A percentile compares a stretch with the other conserved stretches of the same genome.
These are phyloP conservation scores for Ceratocystis huliohia DNA, from an alignment of 2,329 filamentous ascomycete species.

Conservation along the genomic window DNA sequence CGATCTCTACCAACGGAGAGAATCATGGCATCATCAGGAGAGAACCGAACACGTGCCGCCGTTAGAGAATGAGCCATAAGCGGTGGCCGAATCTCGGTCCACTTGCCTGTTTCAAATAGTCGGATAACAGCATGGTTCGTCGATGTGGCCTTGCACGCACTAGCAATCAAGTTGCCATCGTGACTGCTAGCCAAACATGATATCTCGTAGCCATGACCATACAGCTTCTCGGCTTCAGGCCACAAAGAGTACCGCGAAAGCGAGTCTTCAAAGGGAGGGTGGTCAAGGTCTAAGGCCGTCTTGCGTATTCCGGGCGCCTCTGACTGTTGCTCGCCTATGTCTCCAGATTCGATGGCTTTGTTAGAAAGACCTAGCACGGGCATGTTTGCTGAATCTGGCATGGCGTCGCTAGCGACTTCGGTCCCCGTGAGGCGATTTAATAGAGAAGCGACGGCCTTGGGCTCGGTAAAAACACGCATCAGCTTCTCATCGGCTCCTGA, in stretches of 20 bases:
- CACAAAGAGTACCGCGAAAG: conserved; percentile 83
- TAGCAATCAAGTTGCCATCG: conserved; percentile 66
- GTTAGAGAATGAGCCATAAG: conserved; percentile 79
- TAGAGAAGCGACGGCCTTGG: conserved; percentile 66
- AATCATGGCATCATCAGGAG: conserved; percentile 56
- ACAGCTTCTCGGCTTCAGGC: conserved; percentile 93
- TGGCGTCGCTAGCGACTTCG: conserved; percentile 29
- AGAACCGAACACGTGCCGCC: conserved; percentile 71
- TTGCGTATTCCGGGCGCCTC: conserved; percentile 31
- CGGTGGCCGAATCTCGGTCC: conserved; percentile 77
- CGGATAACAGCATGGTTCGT: conserved; percentile 90
- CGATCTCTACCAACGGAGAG: conserved; percentile 84
- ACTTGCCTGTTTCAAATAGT: conserved; percentile 72
- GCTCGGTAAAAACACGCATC: conserved; percentile 88
- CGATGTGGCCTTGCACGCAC: conserved; percentile 84
- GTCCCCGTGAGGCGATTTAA: conserved; percentile 52
- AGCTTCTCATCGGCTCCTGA: conserved; percentile 96
- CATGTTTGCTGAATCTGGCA: conserved; percentile 86
- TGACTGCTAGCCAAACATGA: conserved; percentile 70
- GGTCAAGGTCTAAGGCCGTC: conserved; percentile 50
- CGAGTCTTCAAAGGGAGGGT: conserved; percentile 80
- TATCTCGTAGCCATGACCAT: conserved; percentile 95
- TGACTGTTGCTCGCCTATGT: conserved; percentile 34
- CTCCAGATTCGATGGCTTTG: conserved; percentile 61
- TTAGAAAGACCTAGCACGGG: conserved; percentile 92